phyloP scores from a whole-genome alignment of 306 rosid species.

The Cicer pinnatifidum region DNA sequence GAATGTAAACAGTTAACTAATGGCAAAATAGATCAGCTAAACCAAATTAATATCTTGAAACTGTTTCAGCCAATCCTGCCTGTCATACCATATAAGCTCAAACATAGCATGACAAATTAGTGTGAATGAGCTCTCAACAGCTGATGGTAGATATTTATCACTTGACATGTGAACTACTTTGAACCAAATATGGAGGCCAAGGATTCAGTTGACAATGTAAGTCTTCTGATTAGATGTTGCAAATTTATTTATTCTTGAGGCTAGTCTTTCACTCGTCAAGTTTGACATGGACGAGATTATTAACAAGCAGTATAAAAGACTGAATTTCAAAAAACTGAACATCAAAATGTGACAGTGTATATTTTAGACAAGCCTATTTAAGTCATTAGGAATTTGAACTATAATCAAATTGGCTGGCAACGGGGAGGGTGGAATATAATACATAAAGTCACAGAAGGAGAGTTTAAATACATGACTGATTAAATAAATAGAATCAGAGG shows the following conservation, averaged over 20 bases:
- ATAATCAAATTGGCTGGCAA: constrained; percentile 14
- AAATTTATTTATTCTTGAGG: constrained; percentile 25
- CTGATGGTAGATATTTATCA: constrained; percentile 9
- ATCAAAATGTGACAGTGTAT: not conserved
- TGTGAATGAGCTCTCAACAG: not conserved
- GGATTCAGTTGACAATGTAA: constrained; percentile 3
- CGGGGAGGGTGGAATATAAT: constrained; percentile 12
- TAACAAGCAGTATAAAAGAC: not conserved
- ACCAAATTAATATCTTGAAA: constrained; percentile 3
- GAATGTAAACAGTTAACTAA: constrained; percentile 29
- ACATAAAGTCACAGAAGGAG: constrained; percentile 13
- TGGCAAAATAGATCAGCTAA: constrained; percentile 12
- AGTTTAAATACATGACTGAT: constrained; percentile 25
- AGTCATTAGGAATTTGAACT: constrained; percentile 26
- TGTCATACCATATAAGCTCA: not conserved
- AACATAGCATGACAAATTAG: not conserved
- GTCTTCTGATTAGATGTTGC: constrained; percentile 3
- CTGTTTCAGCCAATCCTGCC: not conserved
- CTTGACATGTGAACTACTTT: constrained; percentile 1
- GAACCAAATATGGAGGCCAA: not conserved
- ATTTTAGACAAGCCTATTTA: constrained; percentile 26
- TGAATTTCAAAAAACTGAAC: constrained; percentile 17
- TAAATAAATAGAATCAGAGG: constrained; percentile 37
- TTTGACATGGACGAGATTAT: not conserved
- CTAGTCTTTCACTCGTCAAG: not conserved